These are phyloP conservation scores for Eucalyptus regnans DNA, from an alignment of 345 rosid species.

Conservation along the genomic window DNA sequence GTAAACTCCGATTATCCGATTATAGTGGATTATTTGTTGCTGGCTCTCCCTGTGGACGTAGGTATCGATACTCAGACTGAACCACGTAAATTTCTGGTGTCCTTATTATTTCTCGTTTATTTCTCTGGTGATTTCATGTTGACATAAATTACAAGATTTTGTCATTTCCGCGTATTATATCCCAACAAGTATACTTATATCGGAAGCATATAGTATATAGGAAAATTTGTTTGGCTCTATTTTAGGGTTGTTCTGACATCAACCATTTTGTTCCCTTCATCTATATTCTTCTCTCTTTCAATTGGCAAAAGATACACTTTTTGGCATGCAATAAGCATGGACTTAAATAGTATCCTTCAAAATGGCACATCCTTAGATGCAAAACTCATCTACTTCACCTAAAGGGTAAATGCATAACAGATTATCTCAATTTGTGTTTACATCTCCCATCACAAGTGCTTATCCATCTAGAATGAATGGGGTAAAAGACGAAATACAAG, in stretches of 20 bases:
- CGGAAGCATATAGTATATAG: not conserved
- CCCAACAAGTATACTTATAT: not conserved
- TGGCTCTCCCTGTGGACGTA: no score
- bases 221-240: not conserved
- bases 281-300: not conserved
- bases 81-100: no score
- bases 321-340: not conserved
- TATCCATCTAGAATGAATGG: not conserved
- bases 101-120: no score
- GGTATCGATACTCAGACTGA: no score
- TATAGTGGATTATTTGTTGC: no score
- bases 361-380: not conserved
- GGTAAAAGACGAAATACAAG: not conserved
- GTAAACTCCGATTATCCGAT: no score
- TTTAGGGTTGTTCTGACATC: not conserved
- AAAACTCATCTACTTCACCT: not conserved
- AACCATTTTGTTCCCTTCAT: not conserved
- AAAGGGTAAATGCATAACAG: not conserved
- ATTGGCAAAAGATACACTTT: not conserved
- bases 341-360: not conserved
- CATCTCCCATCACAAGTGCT: not conserved
- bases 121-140: not conserved
- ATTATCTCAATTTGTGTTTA: not conserved
- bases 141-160: no score
- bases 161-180: no score